Evolutionary conservation across 371 early-diverging fungal species (phyloP).

Genomic region (Zopfochytrium polystomum): DNA sequence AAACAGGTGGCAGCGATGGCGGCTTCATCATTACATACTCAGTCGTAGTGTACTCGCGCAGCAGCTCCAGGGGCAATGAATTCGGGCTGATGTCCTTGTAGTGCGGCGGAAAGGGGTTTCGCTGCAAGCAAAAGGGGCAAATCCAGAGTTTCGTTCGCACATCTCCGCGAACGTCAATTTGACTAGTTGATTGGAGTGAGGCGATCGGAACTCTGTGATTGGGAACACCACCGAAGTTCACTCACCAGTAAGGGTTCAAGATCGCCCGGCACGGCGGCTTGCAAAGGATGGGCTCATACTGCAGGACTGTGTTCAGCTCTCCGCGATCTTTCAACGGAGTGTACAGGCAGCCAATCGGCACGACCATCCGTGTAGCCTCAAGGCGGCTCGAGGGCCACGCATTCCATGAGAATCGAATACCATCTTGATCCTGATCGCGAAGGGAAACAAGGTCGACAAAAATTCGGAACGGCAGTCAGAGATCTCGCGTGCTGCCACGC

Average conservation of each 20-base stretch:
- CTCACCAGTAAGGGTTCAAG: conserved; percentile 97
- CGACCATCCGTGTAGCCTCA: conserved; percentile 92
- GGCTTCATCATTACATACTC: conserved; percentile 86
- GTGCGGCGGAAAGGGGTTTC: conserved; percentile 98
- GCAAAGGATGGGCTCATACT: conserved; percentile 97
- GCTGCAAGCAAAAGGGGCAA: conserved; percentile 97
- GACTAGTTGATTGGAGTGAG: conserved; percentile 50
- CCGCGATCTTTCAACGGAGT: conserved; percentile 93
- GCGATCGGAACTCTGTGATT: neutral
- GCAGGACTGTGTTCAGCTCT: conserved; percentile 77
- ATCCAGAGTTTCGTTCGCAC: conserved; percentile 96
- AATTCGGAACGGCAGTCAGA: neutral
- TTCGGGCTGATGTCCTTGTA: conserved; percentile 95
- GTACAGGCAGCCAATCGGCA: conserved; percentile 95
- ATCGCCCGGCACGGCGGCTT: conserved; percentile 94
- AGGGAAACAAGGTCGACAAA: neutral
- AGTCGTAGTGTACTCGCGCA: conserved; percentile 93
- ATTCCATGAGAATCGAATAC: conserved; percentile 99
- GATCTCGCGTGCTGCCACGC: neutral
- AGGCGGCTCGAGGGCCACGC: conserved; percentile 92
- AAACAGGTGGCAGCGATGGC: conserved; percentile 89
- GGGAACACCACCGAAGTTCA: conserved; percentile 14
- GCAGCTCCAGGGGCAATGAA: conserved; percentile 95
- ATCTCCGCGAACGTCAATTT: conserved; percentile 63
- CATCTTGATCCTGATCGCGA: conserved; percentile 58